Evolutionary conservation across 495 filamentous ascomycete species (phyloP), one percentile per base, ranked within the genome.

Genomic region (Rusavskia elegans): DNA sequence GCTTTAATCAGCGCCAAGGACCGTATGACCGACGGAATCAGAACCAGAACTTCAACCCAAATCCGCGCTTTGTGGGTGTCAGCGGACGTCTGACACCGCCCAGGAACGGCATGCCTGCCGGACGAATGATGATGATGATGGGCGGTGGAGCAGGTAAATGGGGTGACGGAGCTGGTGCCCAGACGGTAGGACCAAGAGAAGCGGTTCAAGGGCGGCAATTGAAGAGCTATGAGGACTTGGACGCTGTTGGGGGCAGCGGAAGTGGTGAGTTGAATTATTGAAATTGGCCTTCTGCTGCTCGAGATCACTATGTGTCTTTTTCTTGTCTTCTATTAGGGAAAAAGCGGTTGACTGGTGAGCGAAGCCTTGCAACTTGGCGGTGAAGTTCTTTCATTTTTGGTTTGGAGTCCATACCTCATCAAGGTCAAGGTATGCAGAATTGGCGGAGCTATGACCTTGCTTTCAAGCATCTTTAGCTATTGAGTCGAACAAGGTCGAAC

Each of bases 191-290:
- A 2, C 88, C 89, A 3, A 71, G 83, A 16, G 87, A 93, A 67
- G 85, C 89, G 1, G 86, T 94, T 2, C 83, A 89, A 56, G 92
- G 93, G 4, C 77, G 92, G 44, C 94, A 84, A 40, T 62, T 98
- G 35, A 95, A 92, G 74, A 93, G 85, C 64, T 98, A 98, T 65
- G 93, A 97, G 66, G 92, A 98, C 66, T 69, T 98, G 2, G 92
- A 98, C 70, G 90, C 92, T 16, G 72, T 79, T 35, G 72, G 68
- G 27, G 70, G 69, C 2, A 68, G 69, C 25, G 77, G 69, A 19
- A 66, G 73, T 44, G 77, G 72, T 9, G 80, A 83, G 61, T 63
- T 84, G 51, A 79, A 84, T 59, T 84, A 84, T 53, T 82, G 65
- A 63, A 16, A 16, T 16, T 20, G 53, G n/a, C 39, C 6, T 5